A percentile compares a stretch with the other conserved stretches of the same genome.
phyloP scores from a whole-genome alignment of 495 filamentous ascomycete species.

The Penicillium roqueforti region DNA sequence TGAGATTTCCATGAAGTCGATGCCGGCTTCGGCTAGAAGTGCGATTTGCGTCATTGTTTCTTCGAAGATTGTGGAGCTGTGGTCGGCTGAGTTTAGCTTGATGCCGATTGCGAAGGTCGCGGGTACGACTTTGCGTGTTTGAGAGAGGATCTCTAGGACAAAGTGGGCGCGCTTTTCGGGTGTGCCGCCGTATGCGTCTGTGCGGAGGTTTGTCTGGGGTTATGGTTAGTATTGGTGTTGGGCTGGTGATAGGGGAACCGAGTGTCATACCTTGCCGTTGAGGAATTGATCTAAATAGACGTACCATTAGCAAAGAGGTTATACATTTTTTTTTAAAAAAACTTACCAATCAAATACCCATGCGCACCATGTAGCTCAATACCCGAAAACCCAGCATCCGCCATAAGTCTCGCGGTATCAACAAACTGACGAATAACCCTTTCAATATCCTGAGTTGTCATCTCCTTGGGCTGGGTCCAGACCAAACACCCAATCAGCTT shows the following conservation, averaged over 20 bases:
- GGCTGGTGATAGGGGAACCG: neutral
- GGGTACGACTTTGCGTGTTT: constrained; percentile 43
- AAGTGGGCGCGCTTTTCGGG: constrained; percentile 44
- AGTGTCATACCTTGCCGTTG: constrained; percentile 32
- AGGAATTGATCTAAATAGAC: constrained; percentile 37
- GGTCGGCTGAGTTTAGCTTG: constrained; percentile 61
- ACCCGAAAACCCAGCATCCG: constrained; percentile 51
- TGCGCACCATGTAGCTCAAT: constrained; percentile 57
- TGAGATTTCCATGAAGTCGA: constrained; percentile 62
- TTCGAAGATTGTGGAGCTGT: constrained; percentile 41
- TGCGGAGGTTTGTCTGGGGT: constrained; percentile 39
- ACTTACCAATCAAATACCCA: constrained; percentile 53
- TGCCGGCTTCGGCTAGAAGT: constrained; percentile 47
- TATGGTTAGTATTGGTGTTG: neutral
- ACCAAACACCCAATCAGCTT: constrained; percentile 29
- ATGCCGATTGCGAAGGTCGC: constrained; percentile 52
- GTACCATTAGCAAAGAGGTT: constrained; percentile 7
- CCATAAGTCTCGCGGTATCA: constrained; percentile 42
- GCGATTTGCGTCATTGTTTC: constrained; percentile 51
- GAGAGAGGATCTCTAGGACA: constrained; percentile 43
- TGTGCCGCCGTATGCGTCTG: constrained; percentile 48
- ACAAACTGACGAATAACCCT: constrained; percentile 44
- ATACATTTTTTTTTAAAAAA: too few relatives aligned
- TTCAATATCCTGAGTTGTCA: constrained; percentile 49
- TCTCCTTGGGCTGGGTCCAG: constrained; percentile 44